Conservation (phyloP, 2,329 filamentous ascomycete species). For the Gnomoniopsis sp. region DNA sequence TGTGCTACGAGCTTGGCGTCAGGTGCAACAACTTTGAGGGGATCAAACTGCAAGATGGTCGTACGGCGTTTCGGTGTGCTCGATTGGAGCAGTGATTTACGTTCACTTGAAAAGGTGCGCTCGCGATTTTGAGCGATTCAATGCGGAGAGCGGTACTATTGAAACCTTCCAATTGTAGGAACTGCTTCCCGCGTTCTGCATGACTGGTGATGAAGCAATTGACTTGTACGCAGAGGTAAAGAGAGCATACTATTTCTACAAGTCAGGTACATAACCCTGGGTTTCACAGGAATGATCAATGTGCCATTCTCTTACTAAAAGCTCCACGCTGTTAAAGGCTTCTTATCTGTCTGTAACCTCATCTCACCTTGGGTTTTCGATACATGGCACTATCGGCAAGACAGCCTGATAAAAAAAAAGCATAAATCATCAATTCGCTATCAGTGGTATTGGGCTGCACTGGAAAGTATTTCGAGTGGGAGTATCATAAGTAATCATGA, state of each 20-base stretch:
- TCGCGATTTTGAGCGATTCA: too few species aligned
- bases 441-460: neutral
- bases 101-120: neutral
- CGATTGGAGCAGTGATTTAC: neutral
- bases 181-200: too few species aligned
- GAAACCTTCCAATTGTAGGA: too few species aligned
- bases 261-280: too few species aligned
- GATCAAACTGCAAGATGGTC: too few species aligned
- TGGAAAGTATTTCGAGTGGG: constrained; percentile 2
- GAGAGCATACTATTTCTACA: too few species aligned
- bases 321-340: neutral
- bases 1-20: neutral
- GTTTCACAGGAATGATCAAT: too few species aligned
- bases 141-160: too few species aligned
- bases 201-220: too few species aligned
- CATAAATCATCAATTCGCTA: constrained; percentile 9
- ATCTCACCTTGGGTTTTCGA: neutral
- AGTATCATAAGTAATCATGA: constrained; percentile 1
- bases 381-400: neutral
- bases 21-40: constrained; percentile 3
- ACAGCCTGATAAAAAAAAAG: neutral
- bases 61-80: neutral
- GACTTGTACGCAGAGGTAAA: too few species aligned
- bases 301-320: too few species aligned
- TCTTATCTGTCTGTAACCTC: neutral